Conservation (phyloP, 2,329 filamentous ascomycete species). For the Amphichorda felina region DNA sequence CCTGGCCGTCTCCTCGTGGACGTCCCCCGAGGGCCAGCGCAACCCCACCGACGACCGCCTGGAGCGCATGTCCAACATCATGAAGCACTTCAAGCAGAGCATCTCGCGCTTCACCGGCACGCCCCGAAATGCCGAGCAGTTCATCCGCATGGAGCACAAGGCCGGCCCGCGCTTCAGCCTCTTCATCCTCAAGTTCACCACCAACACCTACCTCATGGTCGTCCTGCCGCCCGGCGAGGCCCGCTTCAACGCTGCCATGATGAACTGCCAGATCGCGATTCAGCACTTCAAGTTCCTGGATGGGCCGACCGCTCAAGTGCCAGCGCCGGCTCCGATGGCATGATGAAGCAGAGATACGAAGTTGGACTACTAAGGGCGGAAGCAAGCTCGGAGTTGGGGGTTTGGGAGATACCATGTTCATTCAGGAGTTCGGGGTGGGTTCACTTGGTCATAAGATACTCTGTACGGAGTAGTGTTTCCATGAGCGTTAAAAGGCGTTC, state of each 20-base stretch:
- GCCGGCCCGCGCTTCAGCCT: constrained; percentile 71
- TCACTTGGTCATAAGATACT: no score
- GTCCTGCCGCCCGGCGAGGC: constrained; percentile 85
- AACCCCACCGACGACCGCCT: constrained; percentile 92
- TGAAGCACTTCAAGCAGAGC: constrained; percentile 95
- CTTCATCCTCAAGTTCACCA: constrained; percentile 91
- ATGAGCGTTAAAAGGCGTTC: no score
- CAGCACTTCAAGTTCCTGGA: constrained; percentile 66
- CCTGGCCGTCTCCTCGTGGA: constrained; percentile 88
- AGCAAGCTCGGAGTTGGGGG: not conserved
- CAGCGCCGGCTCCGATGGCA: not conserved
- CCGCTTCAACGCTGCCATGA: constrained; percentile 77
- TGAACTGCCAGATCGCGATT: constrained; percentile 81
- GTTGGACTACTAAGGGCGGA: not conserved
- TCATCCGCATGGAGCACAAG: constrained; percentile 71
- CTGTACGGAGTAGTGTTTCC: no score
- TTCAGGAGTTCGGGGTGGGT: no score
- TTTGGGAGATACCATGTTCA: not conserved
- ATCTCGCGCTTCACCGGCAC: constrained; percentile 66
- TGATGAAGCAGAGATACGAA: not conserved
- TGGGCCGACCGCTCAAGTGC: constrained; percentile 20
- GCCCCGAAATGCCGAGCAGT: constrained; percentile 71
- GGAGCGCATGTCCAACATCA: constrained; percentile 89
- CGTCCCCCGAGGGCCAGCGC: constrained; percentile 56
- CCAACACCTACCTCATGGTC: constrained; percentile 93